These are phyloP conservation scores for Hansenula lynferdii DNA, from an alignment of 1,139 yeast species.

Conservation along the genomic window DNA sequence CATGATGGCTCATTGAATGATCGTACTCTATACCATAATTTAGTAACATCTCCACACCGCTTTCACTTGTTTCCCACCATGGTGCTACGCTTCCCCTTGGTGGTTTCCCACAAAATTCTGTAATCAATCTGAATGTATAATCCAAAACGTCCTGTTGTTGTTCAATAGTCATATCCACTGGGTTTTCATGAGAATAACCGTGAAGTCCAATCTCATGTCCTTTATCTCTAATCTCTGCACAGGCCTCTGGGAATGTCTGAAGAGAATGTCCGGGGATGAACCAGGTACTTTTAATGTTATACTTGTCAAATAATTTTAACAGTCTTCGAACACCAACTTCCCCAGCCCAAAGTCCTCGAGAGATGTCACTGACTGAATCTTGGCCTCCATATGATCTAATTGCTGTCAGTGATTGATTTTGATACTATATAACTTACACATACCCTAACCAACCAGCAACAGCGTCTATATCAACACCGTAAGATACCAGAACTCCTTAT, in stretches of 20 bases:
- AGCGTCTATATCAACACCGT: constrained; percentile 30
- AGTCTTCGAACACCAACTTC: constrained; percentile 29
- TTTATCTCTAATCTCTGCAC: constrained; percentile 25
- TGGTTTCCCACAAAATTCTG: constrained; percentile 27
- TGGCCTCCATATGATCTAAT: constrained; percentile 30
- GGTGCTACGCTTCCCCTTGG: constrained; percentile 30
- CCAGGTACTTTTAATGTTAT: constrained; percentile 29
- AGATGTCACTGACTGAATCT: constrained; percentile 27
- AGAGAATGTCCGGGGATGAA: constrained; percentile 30
- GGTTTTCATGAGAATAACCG: constrained; percentile 30
- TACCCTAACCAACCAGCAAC: constrained; percentile 28
- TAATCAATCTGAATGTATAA: constrained; percentile 25
- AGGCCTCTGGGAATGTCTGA: constrained; percentile 30
- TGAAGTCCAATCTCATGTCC: constrained; percentile 30
- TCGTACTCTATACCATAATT: constrained; percentile 29
- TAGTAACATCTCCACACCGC: constrained; percentile 26
- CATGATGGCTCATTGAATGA: constrained; percentile 28
- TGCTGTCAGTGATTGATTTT: neutral
- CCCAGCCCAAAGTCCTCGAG: constrained; percentile 30
- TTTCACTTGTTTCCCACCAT: constrained; percentile 30
- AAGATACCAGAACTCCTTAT: constrained; percentile 26
- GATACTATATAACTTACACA: neutral
- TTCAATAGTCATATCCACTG: constrained; percentile 28
- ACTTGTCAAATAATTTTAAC: constrained; percentile 26
- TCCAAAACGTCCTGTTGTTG: constrained; percentile 29